Evolutionary conservation across 2,329 filamentous ascomycete species (phyloP), one percentile per base, ranked within the genome.

Genomic region (Claviceps pazoutovae): DNA sequence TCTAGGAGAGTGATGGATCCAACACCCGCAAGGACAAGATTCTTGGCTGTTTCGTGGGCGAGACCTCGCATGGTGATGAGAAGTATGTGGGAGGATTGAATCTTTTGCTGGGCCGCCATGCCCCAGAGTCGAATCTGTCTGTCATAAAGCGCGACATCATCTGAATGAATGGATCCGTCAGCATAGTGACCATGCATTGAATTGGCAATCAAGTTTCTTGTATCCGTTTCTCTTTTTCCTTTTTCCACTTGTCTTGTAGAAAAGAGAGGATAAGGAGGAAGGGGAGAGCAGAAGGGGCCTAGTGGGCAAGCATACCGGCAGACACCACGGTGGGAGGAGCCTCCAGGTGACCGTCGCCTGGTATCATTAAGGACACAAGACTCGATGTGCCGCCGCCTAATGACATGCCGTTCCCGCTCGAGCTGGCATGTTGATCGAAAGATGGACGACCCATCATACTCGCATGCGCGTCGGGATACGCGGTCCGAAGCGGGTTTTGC

Each of bases 71-170:
- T 82, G 34, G 83, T 89, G 58, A 98, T 84, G 56, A 98, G 80
- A 46, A 97, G 82, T 59, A 98, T 85, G 62, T 89, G 89, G 54
- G 93, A 88, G 54, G 79, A 86, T 60, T 91, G 88, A 53, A 98
- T 89, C 64, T 86, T 88, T 65, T 95, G 86, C 67, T 98, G 93
- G 6, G 93, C 93, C 61, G 93, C 83, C 63, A 97, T 87, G 44
- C 93, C 93, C 93, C 93, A 98, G 34, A 98, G 82, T 51, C 93
- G 85, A 62, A 98, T 96, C 67, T 98, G 93, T 48, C 93, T 84
- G 70, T 98, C 93, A 66, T 98, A 98, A 5, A 97, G 81, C 14
- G 91, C 93, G 62, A 97, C 95, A 65, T 98, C 93, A 68, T 97
- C 93, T 88, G 56, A 13, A 23, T 88, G 56, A 13, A 23, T 43